Conservation (phyloP, 1,284 basidiomycete species). For the Lentinus polychrous region DNA sequence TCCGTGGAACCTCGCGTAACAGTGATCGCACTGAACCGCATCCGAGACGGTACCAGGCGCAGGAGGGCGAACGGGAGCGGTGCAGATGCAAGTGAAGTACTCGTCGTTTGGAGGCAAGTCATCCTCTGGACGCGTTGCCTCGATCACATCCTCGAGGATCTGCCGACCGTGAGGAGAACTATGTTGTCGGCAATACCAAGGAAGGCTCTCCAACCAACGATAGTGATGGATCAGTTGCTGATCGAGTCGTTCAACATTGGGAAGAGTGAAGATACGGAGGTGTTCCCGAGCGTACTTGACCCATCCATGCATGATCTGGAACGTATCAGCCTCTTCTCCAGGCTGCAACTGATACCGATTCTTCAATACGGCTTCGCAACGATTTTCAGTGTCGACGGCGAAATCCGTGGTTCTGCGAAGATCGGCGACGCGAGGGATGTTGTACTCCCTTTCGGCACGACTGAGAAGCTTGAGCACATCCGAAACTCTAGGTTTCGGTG, state of each 20-base stretch:
- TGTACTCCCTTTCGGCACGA: constrained; percentile 70
- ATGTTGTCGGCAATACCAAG: constrained; percentile 70
- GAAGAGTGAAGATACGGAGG: constrained; percentile 63
- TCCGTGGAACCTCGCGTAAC: constrained; percentile 76
- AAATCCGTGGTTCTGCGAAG: constrained; percentile 63
- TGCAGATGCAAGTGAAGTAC: constrained; percentile 79
- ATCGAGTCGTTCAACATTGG: constrained; percentile 65
- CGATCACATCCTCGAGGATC: constrained; percentile 65
- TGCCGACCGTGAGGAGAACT: constrained; percentile 49
- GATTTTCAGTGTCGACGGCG: constrained; percentile 63
- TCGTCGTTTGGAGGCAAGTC: constrained; percentile 71
- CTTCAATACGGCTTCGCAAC: constrained; percentile 67
- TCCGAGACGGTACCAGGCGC: constrained; percentile 65
- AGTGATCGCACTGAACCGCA: constrained; percentile 82
- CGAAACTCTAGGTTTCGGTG: constrained; percentile 50
- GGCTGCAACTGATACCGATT: constrained; percentile 43
- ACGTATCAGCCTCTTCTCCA: constrained; percentile 51
- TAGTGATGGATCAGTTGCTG: constrained; percentile 57
- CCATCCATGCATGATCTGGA: constrained; percentile 67
- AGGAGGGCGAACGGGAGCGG: constrained; percentile 64
- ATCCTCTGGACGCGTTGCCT: constrained; percentile 65
- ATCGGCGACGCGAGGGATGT: constrained; percentile 56
- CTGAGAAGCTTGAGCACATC: constrained; percentile 61
- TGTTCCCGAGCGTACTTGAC: constrained; percentile 61
- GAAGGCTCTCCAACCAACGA: constrained; percentile 64